These are phyloP conservation scores for Ilex asprella DNA, from an alignment of 257 asterid species.

Conservation along the genomic window DNA sequence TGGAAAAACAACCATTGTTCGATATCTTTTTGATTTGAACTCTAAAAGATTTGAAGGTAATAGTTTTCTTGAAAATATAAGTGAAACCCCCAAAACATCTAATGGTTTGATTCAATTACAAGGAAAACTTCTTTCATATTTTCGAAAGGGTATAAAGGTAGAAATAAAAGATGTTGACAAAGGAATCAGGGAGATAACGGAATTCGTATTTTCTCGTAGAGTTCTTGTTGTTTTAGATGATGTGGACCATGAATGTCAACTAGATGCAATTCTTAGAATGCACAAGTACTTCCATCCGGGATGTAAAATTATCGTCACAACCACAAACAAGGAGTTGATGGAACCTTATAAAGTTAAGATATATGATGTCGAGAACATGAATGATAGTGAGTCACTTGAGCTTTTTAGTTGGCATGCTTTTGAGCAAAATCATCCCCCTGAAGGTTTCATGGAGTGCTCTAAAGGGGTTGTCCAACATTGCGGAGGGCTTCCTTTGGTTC, in stretches of 20 bases:
- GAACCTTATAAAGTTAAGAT: not conserved
- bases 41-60: too few species aligned
- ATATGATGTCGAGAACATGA: not conserved
- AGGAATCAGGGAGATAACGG: too few species aligned
- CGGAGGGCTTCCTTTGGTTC: not conserved
- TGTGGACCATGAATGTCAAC: not conserved
- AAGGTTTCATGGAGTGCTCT: not conserved
- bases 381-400: not conserved
- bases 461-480: not conserved
- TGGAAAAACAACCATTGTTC: too few species aligned
- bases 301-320: not conserved
- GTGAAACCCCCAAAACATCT: too few species aligned
- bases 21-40: too few species aligned
- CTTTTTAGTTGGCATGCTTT: not conserved
- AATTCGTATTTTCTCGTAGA: not conserved
- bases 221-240: not conserved
- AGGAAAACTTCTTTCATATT: too few species aligned
- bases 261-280: not conserved
- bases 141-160: too few species aligned
- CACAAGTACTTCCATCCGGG: not conserved
- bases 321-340: not conserved
- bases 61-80: too few species aligned
- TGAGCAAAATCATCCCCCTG: not conserved
- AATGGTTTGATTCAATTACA: too few species aligned
- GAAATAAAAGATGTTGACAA: too few species aligned